Evolutionary conservation across 495 filamentous ascomycete species (phyloP).

Genomic region (Penicillium paxilli): DNA sequence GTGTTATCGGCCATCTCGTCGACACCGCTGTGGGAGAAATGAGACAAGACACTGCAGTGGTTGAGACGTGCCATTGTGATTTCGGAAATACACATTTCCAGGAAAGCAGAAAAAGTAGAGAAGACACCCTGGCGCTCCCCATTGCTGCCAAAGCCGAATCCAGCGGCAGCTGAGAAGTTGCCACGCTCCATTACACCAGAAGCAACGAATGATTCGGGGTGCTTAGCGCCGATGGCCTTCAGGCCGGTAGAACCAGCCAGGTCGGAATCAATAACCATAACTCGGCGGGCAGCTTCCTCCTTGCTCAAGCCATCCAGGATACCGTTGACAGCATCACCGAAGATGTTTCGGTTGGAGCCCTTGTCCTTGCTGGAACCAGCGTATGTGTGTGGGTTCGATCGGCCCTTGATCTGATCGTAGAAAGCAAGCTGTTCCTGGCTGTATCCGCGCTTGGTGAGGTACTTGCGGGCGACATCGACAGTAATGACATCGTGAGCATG

Average conservation of each 20-base stretch:
- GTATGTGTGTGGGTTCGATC: constrained; percentile 37
- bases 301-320: constrained; percentile 39
- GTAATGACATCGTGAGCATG: constrained; percentile 40
- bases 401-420: constrained; percentile 40
- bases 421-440: constrained; percentile 34
- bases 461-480: constrained; percentile 40
- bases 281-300: constrained; percentile 36
- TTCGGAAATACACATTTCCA: constrained; percentile 43
- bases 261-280: constrained; percentile 47
- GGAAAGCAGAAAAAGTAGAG: constrained; percentile 43
- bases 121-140: constrained; percentile 41
- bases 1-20: constrained; percentile 47
- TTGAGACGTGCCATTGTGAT: constrained; percentile 45
- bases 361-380: constrained; percentile 35
- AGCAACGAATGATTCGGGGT: constrained; percentile 37
- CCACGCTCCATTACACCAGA: constrained; percentile 44
- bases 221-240: constrained; percentile 33
- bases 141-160: constrained; percentile 41
- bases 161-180: constrained; percentile 42
- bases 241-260: constrained; percentile 42
- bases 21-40: constrained; percentile 43
- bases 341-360: constrained; percentile 36
- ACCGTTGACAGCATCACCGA: constrained; percentile 39
- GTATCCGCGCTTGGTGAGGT: constrained; percentile 41
- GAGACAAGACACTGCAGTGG: constrained; percentile 38